phyloP scores from a whole-genome alignment of 345 rosid genomes.

The Eucalyptus tenuipes region DNA sequence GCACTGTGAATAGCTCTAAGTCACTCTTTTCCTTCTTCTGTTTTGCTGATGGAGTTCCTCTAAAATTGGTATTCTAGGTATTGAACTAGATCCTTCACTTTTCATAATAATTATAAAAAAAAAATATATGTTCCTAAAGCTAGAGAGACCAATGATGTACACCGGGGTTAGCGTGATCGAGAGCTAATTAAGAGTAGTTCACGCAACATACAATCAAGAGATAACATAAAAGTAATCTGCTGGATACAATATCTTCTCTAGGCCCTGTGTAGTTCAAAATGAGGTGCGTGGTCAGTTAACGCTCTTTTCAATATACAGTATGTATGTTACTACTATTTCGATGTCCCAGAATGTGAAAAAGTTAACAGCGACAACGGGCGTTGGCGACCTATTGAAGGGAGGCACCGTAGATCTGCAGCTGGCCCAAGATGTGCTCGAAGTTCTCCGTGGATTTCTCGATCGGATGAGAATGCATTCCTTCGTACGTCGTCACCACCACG shows the following conservation, averaged over 20 bases:
- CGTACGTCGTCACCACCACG: constrained; percentile 81
- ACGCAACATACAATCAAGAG: neutral
- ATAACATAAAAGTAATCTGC: neutral
- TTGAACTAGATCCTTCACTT: neutral
- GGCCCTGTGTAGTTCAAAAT: neutral
- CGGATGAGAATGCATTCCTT: constrained; percentile 81
- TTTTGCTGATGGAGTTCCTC: neutral
- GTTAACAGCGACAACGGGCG: neutral
- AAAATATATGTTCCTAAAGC: neutral
- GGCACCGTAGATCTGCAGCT: constrained; percentile 63
- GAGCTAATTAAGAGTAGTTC: neutral
- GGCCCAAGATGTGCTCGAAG: constrained; percentile 80
- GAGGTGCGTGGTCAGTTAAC: neutral
- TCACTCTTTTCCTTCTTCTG: neutral
- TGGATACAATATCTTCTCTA: neutral
- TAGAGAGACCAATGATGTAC: neutral
- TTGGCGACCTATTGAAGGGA: neutral
- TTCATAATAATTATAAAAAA: neutral
- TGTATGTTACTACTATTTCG: neutral
- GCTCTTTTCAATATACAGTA: neutral
- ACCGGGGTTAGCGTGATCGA: neutral
- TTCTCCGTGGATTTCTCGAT: constrained; percentile 66
- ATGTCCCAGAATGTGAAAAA: neutral
- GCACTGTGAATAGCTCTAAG: neutral
- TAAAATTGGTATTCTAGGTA: neutral